Evolutionary conservation across 208 protist genomes (phyloP).

Genomic region (Acanthamoeba triangularis): DNA sequence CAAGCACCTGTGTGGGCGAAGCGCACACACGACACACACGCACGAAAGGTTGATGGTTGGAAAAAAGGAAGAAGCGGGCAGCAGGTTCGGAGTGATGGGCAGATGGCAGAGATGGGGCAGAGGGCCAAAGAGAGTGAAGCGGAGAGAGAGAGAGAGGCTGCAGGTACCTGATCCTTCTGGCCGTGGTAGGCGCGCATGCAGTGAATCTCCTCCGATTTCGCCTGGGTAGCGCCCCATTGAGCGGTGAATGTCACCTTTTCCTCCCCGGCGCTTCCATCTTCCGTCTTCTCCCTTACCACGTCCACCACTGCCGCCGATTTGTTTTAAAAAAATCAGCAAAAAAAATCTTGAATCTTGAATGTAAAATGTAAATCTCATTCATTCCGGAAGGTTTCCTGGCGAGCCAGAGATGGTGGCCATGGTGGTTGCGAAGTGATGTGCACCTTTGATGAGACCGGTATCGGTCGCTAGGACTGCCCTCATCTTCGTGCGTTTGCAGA

Average conservation of each 20-base stretch:
- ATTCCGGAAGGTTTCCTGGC: background rate
- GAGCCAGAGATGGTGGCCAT: background rate
- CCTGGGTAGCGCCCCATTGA: slow-evolving; percentile 19
- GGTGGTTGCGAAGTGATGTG: background rate
- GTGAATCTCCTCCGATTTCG: slow-evolving; percentile 45
- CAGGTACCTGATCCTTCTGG: background rate
- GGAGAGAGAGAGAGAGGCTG: background rate
- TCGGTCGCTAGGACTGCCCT: background rate
- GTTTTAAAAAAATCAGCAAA: background rate
- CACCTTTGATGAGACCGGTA: background rate
- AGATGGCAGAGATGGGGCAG: too few relatives aligned
- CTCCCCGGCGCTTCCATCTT: background rate
- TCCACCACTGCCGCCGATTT: background rate
- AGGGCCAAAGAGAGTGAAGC: background rate
- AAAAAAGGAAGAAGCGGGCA: background rate
- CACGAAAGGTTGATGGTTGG: background rate
- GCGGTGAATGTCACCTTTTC: background rate
- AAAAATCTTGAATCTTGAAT: background rate
- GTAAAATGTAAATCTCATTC: background rate
- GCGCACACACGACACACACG: too few relatives aligned
- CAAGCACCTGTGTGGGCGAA: background rate
- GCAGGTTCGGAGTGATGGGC: background rate
- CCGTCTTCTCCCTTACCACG: background rate
- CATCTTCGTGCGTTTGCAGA: background rate
- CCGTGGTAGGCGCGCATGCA: background rate